Evolutionary conservation across 805 yeast genomes (phyloP).

Genomic region (Candida sakaeoensis): DNA sequence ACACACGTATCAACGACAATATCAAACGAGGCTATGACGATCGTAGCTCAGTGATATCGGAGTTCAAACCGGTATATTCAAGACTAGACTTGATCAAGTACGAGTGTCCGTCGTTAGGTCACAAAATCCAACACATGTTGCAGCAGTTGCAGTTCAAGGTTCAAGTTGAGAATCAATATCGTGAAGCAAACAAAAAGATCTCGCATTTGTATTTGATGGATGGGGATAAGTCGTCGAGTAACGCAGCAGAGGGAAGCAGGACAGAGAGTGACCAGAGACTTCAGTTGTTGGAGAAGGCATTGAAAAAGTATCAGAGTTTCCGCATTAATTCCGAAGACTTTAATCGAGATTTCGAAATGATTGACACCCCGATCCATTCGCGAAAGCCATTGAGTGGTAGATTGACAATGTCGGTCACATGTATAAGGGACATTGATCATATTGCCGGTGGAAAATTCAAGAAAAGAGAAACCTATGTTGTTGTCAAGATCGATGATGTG

Average conservation of each 20-base stretch:
- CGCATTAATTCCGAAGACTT: slow-evolving; percentile 70
- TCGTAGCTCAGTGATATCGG: slow-evolving; percentile 8
- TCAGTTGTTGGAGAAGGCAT: slow-evolving; percentile 74
- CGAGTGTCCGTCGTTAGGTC: slow-evolving; percentile 93
- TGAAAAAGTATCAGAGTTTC: slow-evolving; percentile 87
- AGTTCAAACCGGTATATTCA: slow-evolving; percentile 48
- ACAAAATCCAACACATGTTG: slow-evolving; percentile 90
- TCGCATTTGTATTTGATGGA: slow-evolving; percentile 82
- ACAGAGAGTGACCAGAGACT: slow-evolving; percentile 82
- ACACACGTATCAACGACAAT: not conserved
- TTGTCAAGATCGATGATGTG: slow-evolving; percentile 85
- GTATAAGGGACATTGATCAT: slow-evolving; percentile 89
- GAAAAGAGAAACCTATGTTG: slow-evolving; percentile 74
- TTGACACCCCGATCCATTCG: slow-evolving; percentile 68
- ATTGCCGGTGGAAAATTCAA: slow-evolving; percentile 79
- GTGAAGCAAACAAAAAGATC: slow-evolving; percentile 87
- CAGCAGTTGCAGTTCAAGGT: slow-evolving; percentile 92
- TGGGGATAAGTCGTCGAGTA: slow-evolving; percentile 81
- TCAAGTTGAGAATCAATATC: slow-evolving; percentile 90
- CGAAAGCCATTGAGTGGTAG: slow-evolving; percentile 83
- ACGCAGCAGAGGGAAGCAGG: slow-evolving; percentile 86
- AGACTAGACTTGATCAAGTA: slow-evolving; percentile 81
- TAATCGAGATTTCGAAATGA: slow-evolving; percentile 59
- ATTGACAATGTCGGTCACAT: slow-evolving; percentile 66
- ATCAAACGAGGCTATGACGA: not conserved